Evolutionary conservation across 176 grass and related monocot species (phyloP), one percentile per base, ranked within the genome.

Genomic region (Otatea glauca): DNA sequence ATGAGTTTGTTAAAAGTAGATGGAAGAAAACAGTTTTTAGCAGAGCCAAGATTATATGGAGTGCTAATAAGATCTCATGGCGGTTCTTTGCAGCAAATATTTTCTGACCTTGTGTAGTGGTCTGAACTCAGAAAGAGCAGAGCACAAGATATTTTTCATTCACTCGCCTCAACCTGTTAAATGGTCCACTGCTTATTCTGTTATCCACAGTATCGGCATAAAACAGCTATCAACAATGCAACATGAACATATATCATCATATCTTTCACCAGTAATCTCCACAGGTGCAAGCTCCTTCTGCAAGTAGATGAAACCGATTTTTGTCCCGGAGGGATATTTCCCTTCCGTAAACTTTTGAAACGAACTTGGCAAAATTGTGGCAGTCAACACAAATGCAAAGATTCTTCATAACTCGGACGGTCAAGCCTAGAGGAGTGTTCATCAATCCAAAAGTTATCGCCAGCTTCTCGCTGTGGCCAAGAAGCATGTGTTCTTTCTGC

Each of bases 311-410:
- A 59, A 94, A 94, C 6, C 88, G 90, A 58, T 90, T 94, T 89
- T 83, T 90, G 86, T 94, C 93, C 67, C 93, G 88, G 51, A 94
- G 56, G 51, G 93, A 90, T 84, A 92, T 86, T 67, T 88, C 82
- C 13, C 85, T 92, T 70, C 23, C 12, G 51, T 92, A 94, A 41
- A 92, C 85, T 82, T 86, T 88, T 4, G 93, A 94, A 60, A 94
- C 88, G 84, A 86, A 90, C 44, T 90, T 94, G 5, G 93, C 93
- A 90, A 90, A 94, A 87, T 94, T 94, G 65, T 92, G 93, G 59
- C 93, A 94, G 86, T 94, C 93, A 69, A 88, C 79, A 47, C 93
- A 94, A n/a, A 94, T 88, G 68, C 88, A 90, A 77, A 94, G 90
- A 27, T 94, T 94, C 85, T 94, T 94, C 84, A 91, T 92, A 56